Conservation (phyloP, 768 basidiomycete species). For the Phanerochaete sordida region DNA sequence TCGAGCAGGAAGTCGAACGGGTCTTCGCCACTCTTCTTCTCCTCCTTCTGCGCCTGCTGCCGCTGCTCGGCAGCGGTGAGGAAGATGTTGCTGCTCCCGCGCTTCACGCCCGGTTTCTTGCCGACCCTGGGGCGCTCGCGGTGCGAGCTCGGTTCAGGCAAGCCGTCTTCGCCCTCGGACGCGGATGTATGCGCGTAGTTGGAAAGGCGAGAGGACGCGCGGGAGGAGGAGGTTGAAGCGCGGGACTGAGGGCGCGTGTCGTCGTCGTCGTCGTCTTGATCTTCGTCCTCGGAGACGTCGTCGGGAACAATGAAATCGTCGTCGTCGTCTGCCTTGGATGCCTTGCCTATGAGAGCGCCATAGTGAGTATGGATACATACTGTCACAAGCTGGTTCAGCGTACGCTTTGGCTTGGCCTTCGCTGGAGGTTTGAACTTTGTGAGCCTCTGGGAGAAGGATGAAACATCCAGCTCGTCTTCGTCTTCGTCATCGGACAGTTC, state of each 20-base stretch:
- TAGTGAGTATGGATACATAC: not conserved
- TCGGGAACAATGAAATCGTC: constrained; percentile 71
- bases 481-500: constrained; percentile 43
- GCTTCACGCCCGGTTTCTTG: constrained; percentile 28
- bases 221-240: constrained; percentile 24
- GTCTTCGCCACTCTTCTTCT: constrained; percentile 76
- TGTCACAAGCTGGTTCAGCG: constrained; percentile 10
- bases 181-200: constrained; percentile 24
- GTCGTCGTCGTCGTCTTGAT: constrained; percentile 27
- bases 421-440: constrained; percentile 60
- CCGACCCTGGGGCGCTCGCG: constrained; percentile 29
- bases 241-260: constrained; percentile 47
- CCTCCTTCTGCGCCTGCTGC: constrained; percentile 71
- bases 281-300: constrained; percentile 59
- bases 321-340: constrained; percentile 50
- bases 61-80: constrained; percentile 83
- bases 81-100: constrained; percentile 41
- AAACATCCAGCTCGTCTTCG: constrained; percentile 37
- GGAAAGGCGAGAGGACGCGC: constrained; percentile 31
- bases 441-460: constrained; percentile 56
- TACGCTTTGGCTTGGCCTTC: constrained; percentile 43
- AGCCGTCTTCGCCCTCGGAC: constrained; percentile 38
- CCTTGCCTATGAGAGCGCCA: constrained; percentile 31
- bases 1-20: constrained; percentile 75
- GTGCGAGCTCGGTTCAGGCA: constrained; percentile 29